Base-by-base conservation (phyloP, 805 yeast species). In the Saccharomyces mikatae region DNA sequence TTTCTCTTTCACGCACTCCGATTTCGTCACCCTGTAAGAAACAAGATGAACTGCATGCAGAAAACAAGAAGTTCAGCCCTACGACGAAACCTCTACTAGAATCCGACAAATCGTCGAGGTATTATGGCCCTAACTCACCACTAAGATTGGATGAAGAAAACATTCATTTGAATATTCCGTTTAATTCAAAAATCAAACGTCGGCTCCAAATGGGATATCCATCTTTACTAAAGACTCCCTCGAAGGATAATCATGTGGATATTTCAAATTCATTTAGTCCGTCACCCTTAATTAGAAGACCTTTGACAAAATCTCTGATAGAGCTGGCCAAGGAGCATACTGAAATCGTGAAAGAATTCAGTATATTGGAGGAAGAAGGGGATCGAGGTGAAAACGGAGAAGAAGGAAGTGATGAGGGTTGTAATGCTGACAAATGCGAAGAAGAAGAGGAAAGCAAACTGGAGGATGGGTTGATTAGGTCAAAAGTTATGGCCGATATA, bases 131-230 rank as follows among this genome's bases (percentile, higher is more conserved):
- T 5, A 66, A 63, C 48, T 60, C 67, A 9, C 67, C 69, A 9
- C 29, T 64, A 50, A 57, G 68, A 63, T 41, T 66, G 70, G 58
- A 71, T 70, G 57, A 72, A 71, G 60, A 69, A 56, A 53, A 72
- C 62, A 50, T 66, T 8, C 72, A 70, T 14, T 68, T 74, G 51
- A 66, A 73, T 53, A 66, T 68, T 41, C 63, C 68, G 8, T 61
- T 70, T 52, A 57, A 65, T 28, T 67, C 62, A 9, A 63, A 60
- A 10, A 47, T 58, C 53, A 48, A 57, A 32, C 62, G 63, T 2
- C 30, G 46, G 17, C 26, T 36, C 6, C 44, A 36, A 17, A 36
- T 36, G 24, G 17, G 9, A 49, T n/a, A 21, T 6, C 52, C 58
- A 26, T 57, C 59, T 17, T 46, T 51, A 14, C 52, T 49, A 30